phyloP scores from a whole-genome alignment of 75 land plant genomes.

The Sequoia sempervirens region DNA sequence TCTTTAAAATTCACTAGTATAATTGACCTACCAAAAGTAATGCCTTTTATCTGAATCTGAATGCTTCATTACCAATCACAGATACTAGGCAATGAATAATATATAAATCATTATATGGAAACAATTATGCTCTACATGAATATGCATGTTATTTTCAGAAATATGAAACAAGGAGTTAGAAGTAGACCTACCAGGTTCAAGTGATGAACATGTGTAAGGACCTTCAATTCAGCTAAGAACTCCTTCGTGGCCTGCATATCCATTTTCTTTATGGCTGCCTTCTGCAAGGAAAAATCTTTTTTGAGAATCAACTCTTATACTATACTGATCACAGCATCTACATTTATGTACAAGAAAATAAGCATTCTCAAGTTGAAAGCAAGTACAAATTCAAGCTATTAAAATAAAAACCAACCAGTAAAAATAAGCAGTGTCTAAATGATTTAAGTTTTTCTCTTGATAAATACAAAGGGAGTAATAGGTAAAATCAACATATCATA shows the following conservation, averaged over 20 bases:
- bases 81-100: background rate
- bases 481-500: background rate
- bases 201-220: constrained; percentile 87
- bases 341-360: background rate
- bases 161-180: background rate
- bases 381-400: background rate
- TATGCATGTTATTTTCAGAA: background rate
- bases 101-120: background rate
- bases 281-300: constrained; percentile 36
- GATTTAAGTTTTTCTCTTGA: background rate
- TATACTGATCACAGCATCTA: background rate
- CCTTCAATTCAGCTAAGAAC: constrained; percentile 84
- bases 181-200: constrained; percentile 63
- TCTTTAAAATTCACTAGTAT: background rate
- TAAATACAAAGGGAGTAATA: background rate
- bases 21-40: background rate
- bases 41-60: background rate
- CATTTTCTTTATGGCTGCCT: constrained; percentile 91
- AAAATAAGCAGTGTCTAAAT: background rate
- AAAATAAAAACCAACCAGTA: background rate
- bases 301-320: background rate
- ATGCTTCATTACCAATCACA: background rate
- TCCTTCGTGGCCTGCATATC: constrained; percentile 82
- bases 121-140: background rate
- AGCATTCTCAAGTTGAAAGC: background rate